Percentiles rank a stretch among this genome's conserved stretches.
These are phyloP conservation scores for Decorospora gaudefroyi DNA, from an alignment of 2,329 filamentous ascomycete genomes.

Conservation along the genomic window DNA sequence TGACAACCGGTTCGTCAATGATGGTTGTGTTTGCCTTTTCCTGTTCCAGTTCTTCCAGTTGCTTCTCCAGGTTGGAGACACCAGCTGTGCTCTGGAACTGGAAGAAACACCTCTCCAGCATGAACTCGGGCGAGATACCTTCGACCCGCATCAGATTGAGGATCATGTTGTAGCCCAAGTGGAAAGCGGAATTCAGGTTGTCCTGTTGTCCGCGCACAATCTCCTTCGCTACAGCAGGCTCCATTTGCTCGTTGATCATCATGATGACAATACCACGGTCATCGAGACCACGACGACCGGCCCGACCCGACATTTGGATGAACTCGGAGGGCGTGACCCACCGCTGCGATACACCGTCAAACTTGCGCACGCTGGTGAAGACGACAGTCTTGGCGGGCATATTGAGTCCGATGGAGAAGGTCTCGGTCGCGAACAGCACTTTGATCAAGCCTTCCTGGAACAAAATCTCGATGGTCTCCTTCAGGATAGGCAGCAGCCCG, in stretches of 20 bases:
- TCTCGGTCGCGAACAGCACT: conserved; percentile 96
- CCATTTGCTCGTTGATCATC: conserved; percentile 98
- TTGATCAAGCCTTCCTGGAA: conserved; percentile 99
- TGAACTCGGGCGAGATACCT: conserved; percentile 97
- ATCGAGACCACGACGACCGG: conserved; percentile 94
- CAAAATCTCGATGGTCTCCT: conserved; percentile 97
- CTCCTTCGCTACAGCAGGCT: conserved; percentile 88
- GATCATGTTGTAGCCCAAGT: conserved; percentile 99
- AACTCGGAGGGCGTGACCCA: conserved; percentile 95
- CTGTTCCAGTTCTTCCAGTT: conserved; percentile 76
- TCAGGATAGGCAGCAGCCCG: conserved; percentile 89
- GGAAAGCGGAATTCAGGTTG: conserved; percentile 95
- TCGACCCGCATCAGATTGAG: conserved; percentile 96
- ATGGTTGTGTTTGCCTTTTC: conserved; percentile 76
- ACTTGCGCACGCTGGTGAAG: conserved; percentile 96
- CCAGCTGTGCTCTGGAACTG: conserved; percentile 96
- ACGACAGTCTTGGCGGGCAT: conserved; percentile 99
- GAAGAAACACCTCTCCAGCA: conserved; percentile 98
- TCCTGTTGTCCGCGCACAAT: conserved; percentile 98
- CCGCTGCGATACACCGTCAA: conserved; percentile 78
- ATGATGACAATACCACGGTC: conserved; percentile 98
- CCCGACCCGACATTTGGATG: conserved; percentile 97
- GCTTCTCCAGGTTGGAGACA: conserved; percentile 78
- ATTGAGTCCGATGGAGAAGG: conserved; percentile 97
- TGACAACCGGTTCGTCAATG: conserved; percentile 82